Conservation (phyloP, 2,329 filamentous ascomycete genomes). For the Aspergillus eucalypticola region DNA sequence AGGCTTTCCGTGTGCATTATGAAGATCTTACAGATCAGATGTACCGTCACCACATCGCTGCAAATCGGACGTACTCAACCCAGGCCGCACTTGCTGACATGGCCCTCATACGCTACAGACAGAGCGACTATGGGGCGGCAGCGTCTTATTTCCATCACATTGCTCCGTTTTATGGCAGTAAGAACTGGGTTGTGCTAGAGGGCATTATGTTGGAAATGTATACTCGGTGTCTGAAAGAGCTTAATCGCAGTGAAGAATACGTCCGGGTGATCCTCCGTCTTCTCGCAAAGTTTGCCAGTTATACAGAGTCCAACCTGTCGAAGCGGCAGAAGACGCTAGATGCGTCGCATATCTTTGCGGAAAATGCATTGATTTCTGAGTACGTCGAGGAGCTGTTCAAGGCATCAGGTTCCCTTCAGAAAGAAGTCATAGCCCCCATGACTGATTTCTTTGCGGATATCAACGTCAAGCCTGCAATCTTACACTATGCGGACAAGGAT, state of each 20-base stretch:
- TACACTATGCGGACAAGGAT: slow-evolving; percentile 70
- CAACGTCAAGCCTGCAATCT: slow-evolving; percentile 66
- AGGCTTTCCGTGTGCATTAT: slow-evolving; percentile 67
- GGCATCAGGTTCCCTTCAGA: slow-evolving; percentile 52
- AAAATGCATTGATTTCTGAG: slow-evolving; percentile 34
- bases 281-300: slow-evolving; percentile 40
- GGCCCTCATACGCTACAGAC: slow-evolving; percentile 76
- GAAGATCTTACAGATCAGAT: slow-evolving; percentile 82
- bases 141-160: slow-evolving; percentile 76
- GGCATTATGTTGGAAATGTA: slow-evolving; percentile 84
- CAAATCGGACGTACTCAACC: slow-evolving; percentile 74
- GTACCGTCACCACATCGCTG: slow-evolving; percentile 77
- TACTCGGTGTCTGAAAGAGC: slow-evolving; percentile 73
- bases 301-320: slow-evolving; percentile 35
- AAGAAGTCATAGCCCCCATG: slow-evolving; percentile 68
- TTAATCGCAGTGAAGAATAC: slow-evolving; percentile 76
- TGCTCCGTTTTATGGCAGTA: slow-evolving; percentile 74
- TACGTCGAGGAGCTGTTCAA: slow-evolving; percentile 48
- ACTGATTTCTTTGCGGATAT: slow-evolving; percentile 72
- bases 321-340: slow-evolving; percentile 32
- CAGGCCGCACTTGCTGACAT: slow-evolving; percentile 80
- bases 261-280: slow-evolving; percentile 73
- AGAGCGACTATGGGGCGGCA: slow-evolving; percentile 72
- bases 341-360: slow-evolving; percentile 32
- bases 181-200: slow-evolving; percentile 77